Base-by-base conservation (phyloP, 2,329 filamentous ascomycete species). In the Aschersonia sp. region DNA sequence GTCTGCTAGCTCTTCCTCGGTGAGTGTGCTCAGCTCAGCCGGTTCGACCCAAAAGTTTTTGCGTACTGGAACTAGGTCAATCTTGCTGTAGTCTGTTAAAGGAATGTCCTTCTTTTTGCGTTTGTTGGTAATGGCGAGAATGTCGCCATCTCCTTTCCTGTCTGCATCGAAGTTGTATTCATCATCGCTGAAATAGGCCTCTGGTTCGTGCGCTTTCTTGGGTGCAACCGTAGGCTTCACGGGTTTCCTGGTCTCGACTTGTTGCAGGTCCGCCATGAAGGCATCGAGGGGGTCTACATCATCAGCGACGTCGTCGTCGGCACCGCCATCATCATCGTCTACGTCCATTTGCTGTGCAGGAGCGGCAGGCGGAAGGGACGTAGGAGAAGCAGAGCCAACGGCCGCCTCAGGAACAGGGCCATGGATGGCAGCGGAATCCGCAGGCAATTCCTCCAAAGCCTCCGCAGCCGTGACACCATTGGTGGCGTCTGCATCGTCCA, bases 91-190 rank as follows among this genome's bases (percentile, higher is more conserved):
- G 64, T 98, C 83, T 47, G 94, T 76, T 0, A 72, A 73, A 1
- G 89, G 88, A n/a, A 97, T 81, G 50, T 97, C 92, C 66, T 95
- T 95, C 73, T 95, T 95, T 70, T 95, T 95, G 58, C 71, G 83
- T 74, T 74, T 83, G 58, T 66, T 70, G 5, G 76, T 69, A 53
- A 80, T 72, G 45, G 71, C 73, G 41, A 76, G 61, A 44, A 76
- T 67, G 41, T 70, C 69, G 6, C 71, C 62, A 31, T 74, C 70
- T 12, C 65, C 64, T 11, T 66, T 65, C 40, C 72, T 69, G 41
- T 72, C 66, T n/a, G 66, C 62, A 48, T 71, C 66, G 52, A 71
- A 74, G 49, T 71, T 69, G 55, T 71, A 77, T 52, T 94, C 88
- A 52, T 94, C 83, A 51, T 95, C 89, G 50, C 83, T 87, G 61